Conservation (phyloP, 75 land plant genomes). For the Selaginella moellendorffii region DNA sequence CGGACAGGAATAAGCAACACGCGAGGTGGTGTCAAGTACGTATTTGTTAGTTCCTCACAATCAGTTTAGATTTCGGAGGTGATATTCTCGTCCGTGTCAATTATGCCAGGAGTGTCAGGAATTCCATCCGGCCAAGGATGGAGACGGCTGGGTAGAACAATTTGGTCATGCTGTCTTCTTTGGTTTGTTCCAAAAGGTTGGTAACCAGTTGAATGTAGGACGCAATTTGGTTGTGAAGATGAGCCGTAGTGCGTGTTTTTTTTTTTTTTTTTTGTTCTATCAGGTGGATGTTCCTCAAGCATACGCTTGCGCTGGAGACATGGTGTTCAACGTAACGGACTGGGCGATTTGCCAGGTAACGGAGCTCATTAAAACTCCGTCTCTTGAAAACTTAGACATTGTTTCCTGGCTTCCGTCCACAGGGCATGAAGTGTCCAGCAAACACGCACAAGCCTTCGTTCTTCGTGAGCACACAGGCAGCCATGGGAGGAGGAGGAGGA, state of each 20-base stretch:
- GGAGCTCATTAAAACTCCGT: background rate
- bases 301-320: conserved; percentile 82
- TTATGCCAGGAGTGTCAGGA: conserved; percentile 78
- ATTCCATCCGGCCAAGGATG: conserved; percentile 90
- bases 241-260: background rate
- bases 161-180: conserved; percentile 60
- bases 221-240: background rate
- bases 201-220: conserved; percentile 12
- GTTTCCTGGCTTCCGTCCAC: conserved; percentile 5
- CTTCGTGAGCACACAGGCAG: conserved; percentile 48
- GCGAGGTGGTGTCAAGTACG: conserved; percentile 97
- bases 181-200: conserved; percentile 72
- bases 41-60: background rate
- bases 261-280: conserved; percentile 1
- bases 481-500: conserved; percentile 21
- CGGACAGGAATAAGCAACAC: conserved; percentile 47
- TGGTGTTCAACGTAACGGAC: conserved; percentile 69
- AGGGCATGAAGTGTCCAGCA: conserved; percentile 94
- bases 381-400: background rate
- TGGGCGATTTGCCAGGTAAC: conserved; percentile 95
- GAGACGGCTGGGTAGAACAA: conserved; percentile 99
- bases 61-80: too few relatives aligned
- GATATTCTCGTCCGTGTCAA: background rate
- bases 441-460: conserved; percentile 84
- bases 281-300: conserved; percentile 74